Evolutionary conservation across 768 basidiomycete genomes (phyloP), one percentile per base, ranked within the genome.

Genomic region (Sporobolomyces phaffii): DNA sequence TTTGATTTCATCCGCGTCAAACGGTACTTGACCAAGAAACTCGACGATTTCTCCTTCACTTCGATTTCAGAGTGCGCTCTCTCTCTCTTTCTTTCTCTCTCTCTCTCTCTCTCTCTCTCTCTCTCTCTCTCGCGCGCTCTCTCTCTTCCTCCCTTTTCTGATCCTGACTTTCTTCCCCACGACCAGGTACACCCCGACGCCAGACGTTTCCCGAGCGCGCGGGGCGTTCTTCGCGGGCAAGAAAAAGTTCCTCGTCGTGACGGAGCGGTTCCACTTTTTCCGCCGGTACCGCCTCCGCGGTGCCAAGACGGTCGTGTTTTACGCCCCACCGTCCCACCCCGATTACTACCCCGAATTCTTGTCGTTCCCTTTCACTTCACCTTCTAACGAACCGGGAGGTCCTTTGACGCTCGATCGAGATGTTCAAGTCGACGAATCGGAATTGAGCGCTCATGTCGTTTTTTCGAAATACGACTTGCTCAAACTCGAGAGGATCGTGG

Each of bases 261-360:
- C 89, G 73, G 96, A 99, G 76, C 85, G 96, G n/a, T 98, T 97
- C 82, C 93, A 99, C 78, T 99, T 98, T 78, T 97, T 91, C 82
- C 85, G 90, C 69, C 81, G 91, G 87, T 86, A 98, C 80, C 91
- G 90, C 73, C 85, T 98, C 56, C 83, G 92, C 72, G 96, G 94
- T 9, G 89, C 91, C 64, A 87, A 89, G 56, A 98, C 96, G 74
- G 77, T 96, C 72, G 81, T 98, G 47, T 98, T 97, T 80, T 99
- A 97, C 75, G 88, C 85, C 0, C 88, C 89, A 38, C 96, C 96
- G 0, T 86, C 90, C 60, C 90, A 97, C 76, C 83, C 91, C 1
- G 85, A 88, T 73, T 98, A 91, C 79, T 97, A 94, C 78, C 84
- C 89, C 0, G 96, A 98, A 76, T 83, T 91, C 67, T 77, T 97